Conservation (phyloP, 495 filamentous ascomycete species). For the Aspergillus mulundensis region DNA sequence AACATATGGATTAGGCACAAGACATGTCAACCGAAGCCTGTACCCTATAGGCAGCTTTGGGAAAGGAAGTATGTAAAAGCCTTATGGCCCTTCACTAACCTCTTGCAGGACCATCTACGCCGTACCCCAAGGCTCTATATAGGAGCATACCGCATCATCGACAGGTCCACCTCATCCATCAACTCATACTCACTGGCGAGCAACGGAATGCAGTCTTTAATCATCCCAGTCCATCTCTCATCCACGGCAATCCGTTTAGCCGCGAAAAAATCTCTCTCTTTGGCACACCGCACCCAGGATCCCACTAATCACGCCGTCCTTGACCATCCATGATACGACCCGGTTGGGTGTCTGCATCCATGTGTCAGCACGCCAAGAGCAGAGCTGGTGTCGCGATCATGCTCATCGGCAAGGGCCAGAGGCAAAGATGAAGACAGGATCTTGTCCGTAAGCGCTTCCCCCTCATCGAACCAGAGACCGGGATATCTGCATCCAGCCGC, state of each 20-base stretch:
- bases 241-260: conserved; percentile 1
- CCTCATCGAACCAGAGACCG: not conserved
- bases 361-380: not conserved
- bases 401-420: not conserved
- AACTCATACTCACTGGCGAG: not conserved
- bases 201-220: not conserved
- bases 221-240: not conserved
- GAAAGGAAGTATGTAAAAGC: too few species aligned
- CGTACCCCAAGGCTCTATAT: too few species aligned
- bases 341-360: not conserved
- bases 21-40: too few species aligned
- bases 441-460: not conserved
- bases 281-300: not conserved
- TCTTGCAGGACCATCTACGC: too few species aligned
- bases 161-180: conserved; percentile 1
- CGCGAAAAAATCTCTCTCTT: not conserved
- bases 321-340: not conserved
- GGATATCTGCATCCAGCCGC: not conserved
- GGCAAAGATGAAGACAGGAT: not conserved
- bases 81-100: too few species aligned
- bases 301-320: not conserved
- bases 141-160: not conserved
- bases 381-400: not conserved
- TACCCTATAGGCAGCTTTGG: too few species aligned
- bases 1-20: too few species aligned